phyloP scores from a whole-genome alignment of 164 flowering plant species.

The Nymphaea colorata region DNA sequence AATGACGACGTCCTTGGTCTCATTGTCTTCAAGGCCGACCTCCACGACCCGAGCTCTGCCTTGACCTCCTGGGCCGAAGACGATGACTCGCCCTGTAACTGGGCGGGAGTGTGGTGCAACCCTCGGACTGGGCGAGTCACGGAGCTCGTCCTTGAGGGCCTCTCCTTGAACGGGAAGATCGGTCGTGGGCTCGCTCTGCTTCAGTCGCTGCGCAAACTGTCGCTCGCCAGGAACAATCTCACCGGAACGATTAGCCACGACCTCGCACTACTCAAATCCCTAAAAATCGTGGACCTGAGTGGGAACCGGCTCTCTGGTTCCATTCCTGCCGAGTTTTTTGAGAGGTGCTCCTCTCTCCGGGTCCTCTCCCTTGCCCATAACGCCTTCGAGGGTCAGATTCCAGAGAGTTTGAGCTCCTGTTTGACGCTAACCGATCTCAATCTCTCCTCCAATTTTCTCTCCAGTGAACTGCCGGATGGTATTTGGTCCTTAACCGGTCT shows the following conservation, averaged over 20 bases:
- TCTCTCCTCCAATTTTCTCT: constrained; percentile 56
- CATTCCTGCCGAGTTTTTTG: constrained; percentile 61
- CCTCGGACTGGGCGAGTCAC: constrained; percentile 68
- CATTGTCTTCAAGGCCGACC: constrained; percentile 78
- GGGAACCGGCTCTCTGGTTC: constrained; percentile 58
- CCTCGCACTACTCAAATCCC: constrained; percentile 33
- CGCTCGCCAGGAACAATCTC: constrained; percentile 60
- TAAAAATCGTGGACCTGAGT: constrained; percentile 54
- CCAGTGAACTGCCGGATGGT: constrained; percentile 51
- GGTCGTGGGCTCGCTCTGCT: constrained; percentile 63
- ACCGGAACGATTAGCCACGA: constrained; percentile 49
- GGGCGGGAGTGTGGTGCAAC: constrained; percentile 68
- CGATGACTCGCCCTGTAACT: constrained; percentile 60
- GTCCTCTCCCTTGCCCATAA: constrained; percentile 59
- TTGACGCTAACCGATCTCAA: constrained; percentile 43
- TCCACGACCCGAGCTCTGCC: constrained; percentile 53
- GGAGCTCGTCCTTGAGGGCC: constrained; percentile 66
- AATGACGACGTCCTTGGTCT: constrained; percentile 83
- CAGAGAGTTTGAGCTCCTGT: constrained; percentile 53
- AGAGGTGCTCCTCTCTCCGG: constrained; percentile 59
- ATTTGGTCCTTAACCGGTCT: constrained; percentile 64
- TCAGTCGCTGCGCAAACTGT: constrained; percentile 47
- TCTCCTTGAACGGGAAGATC: constrained; percentile 59
- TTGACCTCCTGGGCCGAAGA: constrained; percentile 77
- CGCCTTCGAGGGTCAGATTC: constrained; percentile 53